Conservation (phyloP, 768 basidiomycete genomes). For the Russula emetica region DNA sequence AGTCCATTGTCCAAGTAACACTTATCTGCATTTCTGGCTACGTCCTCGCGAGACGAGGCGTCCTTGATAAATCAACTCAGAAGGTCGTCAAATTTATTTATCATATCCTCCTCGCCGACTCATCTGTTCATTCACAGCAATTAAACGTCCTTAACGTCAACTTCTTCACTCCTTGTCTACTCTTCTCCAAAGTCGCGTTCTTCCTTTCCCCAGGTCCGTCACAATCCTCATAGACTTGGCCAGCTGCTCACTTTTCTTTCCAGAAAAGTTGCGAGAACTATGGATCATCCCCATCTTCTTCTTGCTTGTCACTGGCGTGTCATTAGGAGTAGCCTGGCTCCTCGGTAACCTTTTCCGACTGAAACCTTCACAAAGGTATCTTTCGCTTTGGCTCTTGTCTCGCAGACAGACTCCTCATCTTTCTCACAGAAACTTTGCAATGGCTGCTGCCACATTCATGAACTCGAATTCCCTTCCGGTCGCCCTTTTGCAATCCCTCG, state of each 20-base stretch:
- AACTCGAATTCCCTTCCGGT: slow-evolving; percentile 95
- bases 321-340: slow-evolving; percentile 60
- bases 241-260: background rate
- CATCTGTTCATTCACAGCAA: slow-evolving; percentile 43
- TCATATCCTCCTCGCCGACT: background rate
- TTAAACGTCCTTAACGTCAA: slow-evolving; percentile 81
- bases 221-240: background rate
- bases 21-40: slow-evolving; percentile 81
- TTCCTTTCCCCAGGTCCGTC: slow-evolving; percentile 62
- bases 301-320: slow-evolving; percentile 64
- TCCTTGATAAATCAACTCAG: slow-evolving; percentile 86
- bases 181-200: slow-evolving; percentile 96
- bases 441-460: slow-evolving; percentile 85
- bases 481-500: slow-evolving; percentile 88
- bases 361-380: slow-evolving; percentile 68
- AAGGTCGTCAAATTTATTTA: slow-evolving; percentile 49
- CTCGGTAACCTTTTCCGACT: slow-evolving; percentile 64
- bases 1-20: slow-evolving; percentile 91
- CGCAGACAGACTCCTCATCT: background rate
- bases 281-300: slow-evolving; percentile 89
- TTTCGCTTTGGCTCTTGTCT: slow-evolving; percentile 26
- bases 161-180: slow-evolving; percentile 80
- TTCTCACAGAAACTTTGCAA: slow-evolving; percentile 60
- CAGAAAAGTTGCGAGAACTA: slow-evolving; percentile 73
- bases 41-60: slow-evolving; percentile 68